phyloP scores from a whole-genome alignment of 2,329 filamentous ascomycete species.

The Curvularia eragrostidis region DNA sequence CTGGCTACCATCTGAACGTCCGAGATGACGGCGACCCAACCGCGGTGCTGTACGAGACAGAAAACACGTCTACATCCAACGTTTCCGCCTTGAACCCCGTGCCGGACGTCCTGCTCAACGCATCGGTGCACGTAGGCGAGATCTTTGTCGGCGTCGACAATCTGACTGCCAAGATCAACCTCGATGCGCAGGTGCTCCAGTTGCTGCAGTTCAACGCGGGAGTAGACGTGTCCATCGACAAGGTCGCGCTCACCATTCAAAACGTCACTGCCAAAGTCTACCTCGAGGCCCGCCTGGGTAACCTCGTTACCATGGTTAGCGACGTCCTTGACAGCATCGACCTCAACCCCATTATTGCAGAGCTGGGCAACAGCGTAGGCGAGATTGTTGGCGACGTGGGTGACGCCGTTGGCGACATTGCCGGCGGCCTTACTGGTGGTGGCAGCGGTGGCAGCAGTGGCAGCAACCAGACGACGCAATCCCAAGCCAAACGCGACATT shows the following conservation, averaged over 20 bases:
- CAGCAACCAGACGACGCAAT: slow-evolving; percentile 18
- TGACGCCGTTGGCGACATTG: slow-evolving; percentile 35
- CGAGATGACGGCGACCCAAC: slow-evolving; percentile 58
- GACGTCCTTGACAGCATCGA: slow-evolving; percentile 66
- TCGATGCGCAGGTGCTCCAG: slow-evolving; percentile 65
- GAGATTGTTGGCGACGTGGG: slow-evolving; percentile 55
- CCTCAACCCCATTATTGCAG: slow-evolving; percentile 65
- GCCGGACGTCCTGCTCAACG: slow-evolving; percentile 68
- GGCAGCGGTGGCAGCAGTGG: slow-evolving; percentile 7
- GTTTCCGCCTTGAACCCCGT: slow-evolving; percentile 53
- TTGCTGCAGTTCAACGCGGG: slow-evolving; percentile 67
- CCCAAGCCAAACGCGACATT: slow-evolving; percentile 37
- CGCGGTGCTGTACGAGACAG: slow-evolving; percentile 62
- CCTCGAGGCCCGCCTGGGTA: slow-evolving; percentile 66
- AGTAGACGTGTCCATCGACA: slow-evolving; percentile 65
- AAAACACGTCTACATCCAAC: slow-evolving; percentile 54
- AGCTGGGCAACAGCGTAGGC: slow-evolving; percentile 59
- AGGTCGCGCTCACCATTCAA: slow-evolving; percentile 63
- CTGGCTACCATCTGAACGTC: slow-evolving; percentile 61
- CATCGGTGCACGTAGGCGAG: slow-evolving; percentile 63
- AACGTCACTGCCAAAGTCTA: slow-evolving; percentile 65
- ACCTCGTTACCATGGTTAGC: slow-evolving; percentile 65
- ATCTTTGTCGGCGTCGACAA: slow-evolving; percentile 67
- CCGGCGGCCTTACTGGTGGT: slow-evolving; percentile 24
- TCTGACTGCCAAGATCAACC: slow-evolving; percentile 66